Evolutionary conservation across 2,329 filamentous ascomycete species (phyloP).

Genomic region (Epichloe festucae): DNA sequence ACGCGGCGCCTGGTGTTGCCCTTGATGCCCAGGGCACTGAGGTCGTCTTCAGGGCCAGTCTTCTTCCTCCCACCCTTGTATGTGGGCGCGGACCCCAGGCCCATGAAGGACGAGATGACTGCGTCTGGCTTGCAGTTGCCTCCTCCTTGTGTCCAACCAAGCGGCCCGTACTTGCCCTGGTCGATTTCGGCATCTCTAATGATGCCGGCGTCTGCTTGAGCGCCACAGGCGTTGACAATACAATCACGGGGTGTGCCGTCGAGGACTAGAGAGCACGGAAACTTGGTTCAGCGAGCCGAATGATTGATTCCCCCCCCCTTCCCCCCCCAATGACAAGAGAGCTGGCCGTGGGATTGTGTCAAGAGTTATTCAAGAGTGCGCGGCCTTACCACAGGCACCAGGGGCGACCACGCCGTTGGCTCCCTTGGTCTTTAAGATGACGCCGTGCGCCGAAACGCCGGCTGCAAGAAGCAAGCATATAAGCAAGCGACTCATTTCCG

Average conservation of each 20-base stretch:
- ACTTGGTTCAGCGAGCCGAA: background rate
- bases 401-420: slow-evolving; percentile 3
- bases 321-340: background rate
- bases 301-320: background rate
- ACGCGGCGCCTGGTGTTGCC: background rate
- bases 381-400: slow-evolving; percentile 2
- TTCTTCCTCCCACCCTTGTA: background rate
- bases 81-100: background rate
- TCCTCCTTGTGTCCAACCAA: slow-evolving; percentile 5
- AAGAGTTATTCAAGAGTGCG: no score
- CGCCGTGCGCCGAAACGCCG: slow-evolving; percentile 1
- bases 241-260: slow-evolving; percentile 5
- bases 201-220: slow-evolving; percentile 4
- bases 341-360: background rate
- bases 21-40: background rate
- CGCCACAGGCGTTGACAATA: slow-evolving; percentile 2
- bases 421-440: slow-evolving; percentile 1
- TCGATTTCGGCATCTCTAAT: slow-evolving; percentile 2
- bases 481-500: background rate
- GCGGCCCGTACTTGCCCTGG: background rate
- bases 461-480: background rate
- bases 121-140: slow-evolving; percentile 4
- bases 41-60: background rate
- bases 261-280: background rate
- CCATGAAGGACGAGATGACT: slow-evolving; percentile 2